Evolutionary conservation across 2,329 filamentous ascomycete species (phyloP), one percentile per base, ranked within the genome.

Genomic region (Fusarium hainanense): DNA sequence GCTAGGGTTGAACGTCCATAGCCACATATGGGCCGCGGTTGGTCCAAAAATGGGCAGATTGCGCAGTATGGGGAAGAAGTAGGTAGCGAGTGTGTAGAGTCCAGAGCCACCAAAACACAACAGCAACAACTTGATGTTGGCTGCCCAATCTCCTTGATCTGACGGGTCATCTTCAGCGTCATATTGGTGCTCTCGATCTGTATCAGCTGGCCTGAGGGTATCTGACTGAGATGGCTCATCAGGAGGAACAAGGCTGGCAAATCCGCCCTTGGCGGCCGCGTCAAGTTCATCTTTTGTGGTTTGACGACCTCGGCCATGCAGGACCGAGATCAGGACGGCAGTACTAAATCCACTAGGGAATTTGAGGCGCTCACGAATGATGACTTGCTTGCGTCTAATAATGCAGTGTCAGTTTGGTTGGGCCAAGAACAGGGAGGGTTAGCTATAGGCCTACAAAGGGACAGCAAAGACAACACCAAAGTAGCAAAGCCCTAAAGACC

Each of bases 401-500:
- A 41, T 25, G 25, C 18, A 25, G 23, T 21, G 42, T 68, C 42
- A 69, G 41, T 21, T 64, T 54, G 20, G 20, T 37, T 25, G 27
- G n/a, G 18, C n/a, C 23, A 49, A 41, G 23, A 32, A 37, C 12
- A n/a, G 23, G n/a, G 2, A 16, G 40, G 18, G 28, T 14, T 7
- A n/a, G 27, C 23, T 21, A 25, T 23, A 44, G 30, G 54, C 82
- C 80, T 78, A 79, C 85, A 98, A 77, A 1, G 96, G 96, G 16
- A 99, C 95, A 1, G 94, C 96, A 82, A 99, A 98, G 2, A 98
- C 91, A 2, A 98, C 96, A 0, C 96, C 96, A 77, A 99, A 99
- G 76, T 98, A 95, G 77, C 94, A 98, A 18, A 99, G 88, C 0
- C 96, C 96, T 56, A 99, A 79, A 27, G 93, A 92, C 96, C 96